Percentiles rank a stretch among this genome's conserved stretches.
Conservation (phyloP, 176 grass and related monocot species). For the Pontederia crassipes region DNA sequence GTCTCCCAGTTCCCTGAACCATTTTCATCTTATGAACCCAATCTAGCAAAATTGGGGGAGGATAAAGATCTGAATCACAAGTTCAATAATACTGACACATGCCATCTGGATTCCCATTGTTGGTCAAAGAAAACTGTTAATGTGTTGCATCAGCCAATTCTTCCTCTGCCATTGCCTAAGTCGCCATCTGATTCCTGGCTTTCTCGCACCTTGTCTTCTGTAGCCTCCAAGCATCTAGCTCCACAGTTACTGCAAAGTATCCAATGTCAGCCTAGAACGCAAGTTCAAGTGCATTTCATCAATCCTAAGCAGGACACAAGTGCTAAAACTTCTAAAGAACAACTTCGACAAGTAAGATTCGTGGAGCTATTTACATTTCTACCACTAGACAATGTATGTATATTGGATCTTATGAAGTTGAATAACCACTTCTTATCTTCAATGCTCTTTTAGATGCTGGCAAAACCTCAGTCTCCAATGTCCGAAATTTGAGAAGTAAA, state of each 20-base stretch:
- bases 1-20: conserved; percentile 9
- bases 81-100: conserved; percentile 6
- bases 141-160: conserved; percentile 23
- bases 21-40: not conserved
- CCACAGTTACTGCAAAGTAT: conserved; percentile 72
- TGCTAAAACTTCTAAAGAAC: conserved; percentile 36
- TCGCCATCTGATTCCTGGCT: conserved; percentile 98
- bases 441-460: conserved; percentile 38
- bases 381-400: conserved; percentile 5
- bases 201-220: conserved; percentile 67
- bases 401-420: not conserved
- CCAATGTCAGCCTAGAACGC: conserved; percentile 74
- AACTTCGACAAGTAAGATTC: conserved; percentile 44
- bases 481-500: conserved; percentile 40
- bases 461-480: conserved; percentile 29
- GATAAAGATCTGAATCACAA: conserved; percentile 8
- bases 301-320: conserved; percentile 37
- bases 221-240: conserved; percentile 41
- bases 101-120: conserved; percentile 13
- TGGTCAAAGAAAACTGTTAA: conserved; percentile 24
- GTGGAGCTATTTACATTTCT: conserved; percentile 43
- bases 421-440: conserved; percentile 6
- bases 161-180: conserved; percentile 63
- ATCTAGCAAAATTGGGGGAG: conserved; percentile 18
- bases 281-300: conserved; percentile 4